Evolutionary conservation across 2,329 filamentous ascomycete species (phyloP), one percentile per base, ranked within the genome.

Genomic region (Fusarium ramigenum): DNA sequence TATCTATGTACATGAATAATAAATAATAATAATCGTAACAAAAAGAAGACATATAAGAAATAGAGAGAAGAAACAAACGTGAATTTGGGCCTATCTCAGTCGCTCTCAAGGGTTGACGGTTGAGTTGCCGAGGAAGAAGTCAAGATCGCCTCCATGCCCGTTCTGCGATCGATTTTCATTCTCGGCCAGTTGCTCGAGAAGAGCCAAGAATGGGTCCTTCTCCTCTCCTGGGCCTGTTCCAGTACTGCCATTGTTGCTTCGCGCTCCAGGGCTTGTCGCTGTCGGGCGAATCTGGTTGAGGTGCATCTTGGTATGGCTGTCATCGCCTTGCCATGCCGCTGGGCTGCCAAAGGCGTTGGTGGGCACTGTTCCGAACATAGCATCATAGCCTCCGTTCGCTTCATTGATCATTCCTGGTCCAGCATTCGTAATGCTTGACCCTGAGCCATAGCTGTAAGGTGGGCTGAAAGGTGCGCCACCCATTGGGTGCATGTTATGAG

Each of bases 131-230:
- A 95, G 83, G 78, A 95, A 95, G 82, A 94, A 95, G 80, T 96
- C 93, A 76, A 96, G 83, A 78, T 96, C 93, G 73, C 88, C 92
- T 18, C 92, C 92, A 15, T 91, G 89, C 1, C 91, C 93, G 58
- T 89, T 85, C 46, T 86, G 86, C 60, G 82, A 78, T 28, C 80
- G 79, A 60, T 93, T 88, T 81, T 96, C 93, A 77, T 94, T 95
- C 81, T 96, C 93, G 0, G 93, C 93, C 66, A 96, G 85, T 82
- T 96, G 93, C 80, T 96, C 93, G 40, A 96, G 83, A 46, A 96
- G 82, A 69, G 89, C 93, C 44, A 96, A 82, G 78, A 97, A 96
- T 1, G 93, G 93, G 78, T 96, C 94, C 75, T 93, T 95, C 74
- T 96, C 93, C 25, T 91, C 87, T 5, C 84, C 85, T 6, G 84